Conservation (phyloP, 2,329 filamentous ascomycete genomes). For the Didymella pinodella region DNA sequence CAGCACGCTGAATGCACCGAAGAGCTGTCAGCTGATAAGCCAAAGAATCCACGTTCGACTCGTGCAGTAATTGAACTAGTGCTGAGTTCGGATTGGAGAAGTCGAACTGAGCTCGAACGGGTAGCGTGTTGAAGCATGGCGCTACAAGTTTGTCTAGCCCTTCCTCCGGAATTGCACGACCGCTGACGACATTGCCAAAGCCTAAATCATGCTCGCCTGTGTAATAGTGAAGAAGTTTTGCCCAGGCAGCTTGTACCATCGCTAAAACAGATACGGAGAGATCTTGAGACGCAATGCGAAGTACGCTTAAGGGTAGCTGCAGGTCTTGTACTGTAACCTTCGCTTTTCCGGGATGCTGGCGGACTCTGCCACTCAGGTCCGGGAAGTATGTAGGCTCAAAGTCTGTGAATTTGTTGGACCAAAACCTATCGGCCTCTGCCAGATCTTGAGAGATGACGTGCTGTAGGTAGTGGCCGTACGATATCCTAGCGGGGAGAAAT, state of each 20-base stretch:
- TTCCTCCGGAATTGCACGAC: slow-evolving; percentile 72
- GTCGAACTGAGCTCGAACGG: slow-evolving; percentile 68
- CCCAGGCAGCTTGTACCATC: slow-evolving; percentile 77
- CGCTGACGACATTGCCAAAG: slow-evolving; percentile 87
- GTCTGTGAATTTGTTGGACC: slow-evolving; percentile 64
- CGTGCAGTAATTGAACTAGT: slow-evolving; percentile 67
- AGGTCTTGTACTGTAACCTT: slow-evolving; percentile 40
- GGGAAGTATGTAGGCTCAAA: slow-evolving; percentile 59
- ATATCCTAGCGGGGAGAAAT: slow-evolving; percentile 58
- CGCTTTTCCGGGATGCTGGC: background rate
- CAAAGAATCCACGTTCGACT: slow-evolving; percentile 67
- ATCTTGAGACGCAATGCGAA: slow-evolving; percentile 34
- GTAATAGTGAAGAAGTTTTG: slow-evolving; percentile 66
- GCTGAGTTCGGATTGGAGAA: slow-evolving; percentile 60
- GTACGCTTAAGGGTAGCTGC: slow-evolving; percentile 30
- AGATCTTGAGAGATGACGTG: slow-evolving; percentile 63
- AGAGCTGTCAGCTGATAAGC: slow-evolving; percentile 78
- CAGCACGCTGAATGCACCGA: slow-evolving; percentile 70
- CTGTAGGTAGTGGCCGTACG: slow-evolving; percentile 71
- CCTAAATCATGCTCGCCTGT: slow-evolving; percentile 72
- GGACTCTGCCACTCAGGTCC: slow-evolving; percentile 38
- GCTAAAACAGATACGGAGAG: slow-evolving; percentile 63
- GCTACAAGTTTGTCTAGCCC: slow-evolving; percentile 77
- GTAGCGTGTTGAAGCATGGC: slow-evolving; percentile 91
- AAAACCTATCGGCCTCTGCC: slow-evolving; percentile 67